Evolutionary conservation across 2,329 filamentous ascomycete genomes (phyloP).

Genomic region (Trichoderma simmonsii): DNA sequence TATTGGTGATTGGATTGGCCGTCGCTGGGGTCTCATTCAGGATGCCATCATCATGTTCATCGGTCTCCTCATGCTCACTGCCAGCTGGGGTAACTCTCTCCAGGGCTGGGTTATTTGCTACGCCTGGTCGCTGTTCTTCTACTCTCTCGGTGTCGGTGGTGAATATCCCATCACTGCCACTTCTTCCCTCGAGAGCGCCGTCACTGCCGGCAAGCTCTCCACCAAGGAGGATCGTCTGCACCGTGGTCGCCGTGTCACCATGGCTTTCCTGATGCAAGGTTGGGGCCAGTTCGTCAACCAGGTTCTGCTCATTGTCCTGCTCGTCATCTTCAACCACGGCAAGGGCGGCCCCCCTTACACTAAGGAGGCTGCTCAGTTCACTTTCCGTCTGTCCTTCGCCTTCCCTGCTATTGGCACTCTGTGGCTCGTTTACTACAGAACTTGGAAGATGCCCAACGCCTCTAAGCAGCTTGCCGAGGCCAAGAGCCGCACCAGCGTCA

Average conservation of each 20-base stretch:
- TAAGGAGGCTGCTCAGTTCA: slow-evolving; percentile 75
- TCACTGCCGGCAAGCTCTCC: slow-evolving; percentile 80
- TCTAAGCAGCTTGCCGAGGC: slow-evolving; percentile 76
- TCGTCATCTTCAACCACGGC: slow-evolving; percentile 85
- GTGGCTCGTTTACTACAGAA: slow-evolving; percentile 95
- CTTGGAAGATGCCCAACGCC: slow-evolving; percentile 88
- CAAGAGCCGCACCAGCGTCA: slow-evolving; percentile 84
- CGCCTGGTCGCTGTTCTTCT: slow-evolving; percentile 88
- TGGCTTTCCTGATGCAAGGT: slow-evolving; percentile 96
- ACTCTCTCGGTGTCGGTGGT: slow-evolving; percentile 63
- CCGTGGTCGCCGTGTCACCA: slow-evolving; percentile 91
- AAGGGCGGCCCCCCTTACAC: slow-evolving; percentile 73
- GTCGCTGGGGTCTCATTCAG: slow-evolving; percentile 93
- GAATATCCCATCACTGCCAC: slow-evolving; percentile 98
- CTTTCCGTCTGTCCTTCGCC: slow-evolving; percentile 88
- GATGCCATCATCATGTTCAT: slow-evolving; percentile 92
- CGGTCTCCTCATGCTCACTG: slow-evolving; percentile 86
- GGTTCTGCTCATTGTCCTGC: slow-evolving; percentile 77
- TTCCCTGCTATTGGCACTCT: slow-evolving; percentile 86
- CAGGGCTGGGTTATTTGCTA: slow-evolving; percentile 98
- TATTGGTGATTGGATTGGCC: slow-evolving; percentile 73
- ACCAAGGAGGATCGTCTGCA: slow-evolving; percentile 91
- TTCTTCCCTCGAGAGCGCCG: slow-evolving; percentile 87
- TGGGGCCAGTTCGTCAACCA: slow-evolving; percentile 98
- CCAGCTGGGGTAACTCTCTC: slow-evolving; percentile 80